Conservation (phyloP, 257 asterid genomes). For the Schizonepeta tenuifolia region DNA sequence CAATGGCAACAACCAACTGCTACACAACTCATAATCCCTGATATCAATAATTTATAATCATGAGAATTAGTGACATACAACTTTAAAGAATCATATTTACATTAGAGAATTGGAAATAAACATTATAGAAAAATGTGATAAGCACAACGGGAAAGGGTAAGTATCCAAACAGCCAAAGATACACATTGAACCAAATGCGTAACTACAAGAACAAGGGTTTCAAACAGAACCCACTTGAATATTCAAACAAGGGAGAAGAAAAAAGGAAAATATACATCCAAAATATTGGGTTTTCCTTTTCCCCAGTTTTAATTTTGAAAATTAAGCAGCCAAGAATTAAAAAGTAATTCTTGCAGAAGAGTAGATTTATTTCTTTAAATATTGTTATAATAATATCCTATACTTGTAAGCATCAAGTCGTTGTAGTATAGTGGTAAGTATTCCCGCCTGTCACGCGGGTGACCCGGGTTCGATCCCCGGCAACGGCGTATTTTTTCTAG, state of each 20-base stretch:
- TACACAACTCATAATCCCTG: conserved; percentile 22
- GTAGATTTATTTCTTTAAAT: no score
- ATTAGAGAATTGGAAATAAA: neutral
- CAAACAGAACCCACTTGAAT: neutral
- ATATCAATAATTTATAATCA: neutral
- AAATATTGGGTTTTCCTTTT: neutral
- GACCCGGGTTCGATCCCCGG: conserved; percentile 99
- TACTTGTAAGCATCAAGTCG: neutral
- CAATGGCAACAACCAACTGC: conserved; percentile 14
- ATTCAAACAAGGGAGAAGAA: neutral
- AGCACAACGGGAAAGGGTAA: neutral
- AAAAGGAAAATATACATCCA: neutral
- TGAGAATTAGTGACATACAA: no score
- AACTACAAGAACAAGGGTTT: no score
- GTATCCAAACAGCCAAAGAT: conserved; percentile 3
- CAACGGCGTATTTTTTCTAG: no score
- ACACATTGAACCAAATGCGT: neutral
- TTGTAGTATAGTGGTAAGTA: conserved; percentile 79
- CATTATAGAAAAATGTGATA: neutral
- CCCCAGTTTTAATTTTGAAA: neutral
- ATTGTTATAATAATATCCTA: no score
- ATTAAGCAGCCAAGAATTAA: neutral
- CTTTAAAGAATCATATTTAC: neutral
- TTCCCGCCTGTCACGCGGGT: conserved; percentile 95
- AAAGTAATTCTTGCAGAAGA: neutral